Percentiles rank a stretch among this genome's conserved stretches.
Evolutionary conservation across 148 eudicot species (phyloP).

Genomic region (Talinum fruticosum): DNA sequence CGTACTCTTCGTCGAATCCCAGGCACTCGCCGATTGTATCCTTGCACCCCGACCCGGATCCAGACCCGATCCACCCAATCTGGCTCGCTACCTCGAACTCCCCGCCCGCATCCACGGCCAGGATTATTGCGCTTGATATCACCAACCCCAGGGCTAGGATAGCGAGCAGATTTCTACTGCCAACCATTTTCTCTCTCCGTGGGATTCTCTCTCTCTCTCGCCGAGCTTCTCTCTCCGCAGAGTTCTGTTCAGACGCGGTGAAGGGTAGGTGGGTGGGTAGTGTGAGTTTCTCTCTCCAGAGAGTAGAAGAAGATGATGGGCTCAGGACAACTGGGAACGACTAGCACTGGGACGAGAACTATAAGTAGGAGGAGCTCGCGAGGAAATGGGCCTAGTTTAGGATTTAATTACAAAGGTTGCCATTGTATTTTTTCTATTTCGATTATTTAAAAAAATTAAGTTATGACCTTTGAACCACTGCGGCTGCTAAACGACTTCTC

Average conservation of each 20-base stretch:
- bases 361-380: slow-evolving; percentile 1
- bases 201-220: background rate
- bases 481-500: background rate
- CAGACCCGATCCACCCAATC: slow-evolving; percentile 13
- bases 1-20: slow-evolving; percentile 29
- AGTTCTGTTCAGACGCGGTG: background rate
- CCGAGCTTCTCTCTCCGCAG: background rate
- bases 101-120: slow-evolving; percentile 18
- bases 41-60: slow-evolving; percentile 24
- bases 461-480: background rate
- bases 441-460: background rate
- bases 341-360: slow-evolving; percentile 15
- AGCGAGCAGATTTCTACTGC: slow-evolving; percentile 10
- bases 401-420: slow-evolving; percentile 19
- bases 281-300: slow-evolving; percentile 18
- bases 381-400: background rate
- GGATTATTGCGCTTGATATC: slow-evolving; percentile 9
- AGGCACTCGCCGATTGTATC: slow-evolving; percentile 31
- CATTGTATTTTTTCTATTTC: slow-evolving; percentile 10
- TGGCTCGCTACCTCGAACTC: slow-evolving; percentile 4
- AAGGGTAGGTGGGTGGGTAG: background rate
- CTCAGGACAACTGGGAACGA: slow-evolving; percentile 24
- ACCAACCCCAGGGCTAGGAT: slow-evolving; percentile 27
- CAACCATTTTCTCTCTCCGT: slow-evolving; percentile 22
- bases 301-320: background rate